Conservation (phyloP, 768 basidiomycete species). For the Lepiota venenata region DNA sequence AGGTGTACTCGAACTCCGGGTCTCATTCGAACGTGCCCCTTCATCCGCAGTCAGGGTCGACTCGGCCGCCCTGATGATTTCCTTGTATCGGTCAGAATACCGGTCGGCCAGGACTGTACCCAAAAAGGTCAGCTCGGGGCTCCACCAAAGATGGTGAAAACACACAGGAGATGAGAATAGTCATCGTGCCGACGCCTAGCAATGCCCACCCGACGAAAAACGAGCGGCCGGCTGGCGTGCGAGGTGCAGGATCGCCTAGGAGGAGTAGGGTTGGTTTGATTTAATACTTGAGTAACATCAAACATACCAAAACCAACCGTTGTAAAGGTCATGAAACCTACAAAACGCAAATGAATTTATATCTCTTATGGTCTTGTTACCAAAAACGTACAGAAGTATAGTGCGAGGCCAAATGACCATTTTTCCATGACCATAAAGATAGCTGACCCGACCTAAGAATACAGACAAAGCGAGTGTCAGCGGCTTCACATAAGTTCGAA, state of each 20-base stretch:
- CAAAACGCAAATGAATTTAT: background rate
- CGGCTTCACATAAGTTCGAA: background rate
- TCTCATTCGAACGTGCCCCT: background rate
- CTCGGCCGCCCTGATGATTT: slow-evolving; percentile 38
- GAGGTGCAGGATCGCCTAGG: slow-evolving; percentile 57
- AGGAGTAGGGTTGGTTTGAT: background rate
- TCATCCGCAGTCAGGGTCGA: background rate
- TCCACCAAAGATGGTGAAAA: background rate
- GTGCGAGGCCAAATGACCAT: slow-evolving; percentile 59
- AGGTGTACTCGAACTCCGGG: background rate
- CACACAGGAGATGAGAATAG: slow-evolving; percentile 68
- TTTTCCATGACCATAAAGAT: slow-evolving; percentile 69
- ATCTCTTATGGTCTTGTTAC: background rate
- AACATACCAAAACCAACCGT: slow-evolving; percentile 64
- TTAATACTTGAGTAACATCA: background rate
- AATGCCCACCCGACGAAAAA: slow-evolving; percentile 80
- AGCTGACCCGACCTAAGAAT: slow-evolving; percentile 53
- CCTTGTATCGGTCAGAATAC: slow-evolving; percentile 63
- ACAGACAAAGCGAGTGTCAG: background rate
- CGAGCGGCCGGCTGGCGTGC: slow-evolving; percentile 65
- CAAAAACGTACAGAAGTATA: slow-evolving; percentile 66
- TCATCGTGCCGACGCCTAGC: slow-evolving; percentile 73
- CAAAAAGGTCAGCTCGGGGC: background rate
- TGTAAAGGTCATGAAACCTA: slow-evolving; percentile 71
- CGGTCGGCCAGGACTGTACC: slow-evolving; percentile 59